Percentiles rank a stretch among this genome's conserved stretches.
Conservation (phyloP, 2,329 filamentous ascomycete species). For the Colletotrichum abscissum region DNA sequence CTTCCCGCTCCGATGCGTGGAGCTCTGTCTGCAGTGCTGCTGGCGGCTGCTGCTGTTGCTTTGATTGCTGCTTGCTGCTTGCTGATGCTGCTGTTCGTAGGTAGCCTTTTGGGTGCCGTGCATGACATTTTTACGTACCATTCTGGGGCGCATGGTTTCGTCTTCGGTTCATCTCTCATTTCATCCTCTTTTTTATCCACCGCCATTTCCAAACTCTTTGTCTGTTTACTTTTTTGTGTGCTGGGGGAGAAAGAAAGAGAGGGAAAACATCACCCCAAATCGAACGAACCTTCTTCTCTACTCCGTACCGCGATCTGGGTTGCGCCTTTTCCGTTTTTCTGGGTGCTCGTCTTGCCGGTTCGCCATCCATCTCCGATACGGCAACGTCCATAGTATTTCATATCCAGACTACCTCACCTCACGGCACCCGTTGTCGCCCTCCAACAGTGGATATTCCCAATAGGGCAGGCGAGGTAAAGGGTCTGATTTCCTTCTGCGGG, state of each 20-base stretch:
- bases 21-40: not conserved
- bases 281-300: not conserved
- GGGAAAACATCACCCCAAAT: not conserved
- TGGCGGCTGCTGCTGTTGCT: not conserved
- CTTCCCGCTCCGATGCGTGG: constrained; percentile 22
- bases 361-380: not conserved
- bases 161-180: not conserved
- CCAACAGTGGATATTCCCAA: not conserved
- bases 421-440: not conserved
- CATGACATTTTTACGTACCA: constrained; percentile 5
- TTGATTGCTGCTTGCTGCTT: not conserved
- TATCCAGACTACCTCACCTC: not conserved
- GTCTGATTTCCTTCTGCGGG: not conserved
- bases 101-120: not conserved
- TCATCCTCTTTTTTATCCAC: not conserved
- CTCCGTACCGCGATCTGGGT: not conserved
- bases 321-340: not conserved
- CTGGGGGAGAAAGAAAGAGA: no score
- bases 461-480: not conserved
- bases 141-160: not conserved
- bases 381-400: not conserved
- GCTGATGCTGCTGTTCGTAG: not conserved
- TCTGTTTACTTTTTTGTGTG: not conserved
- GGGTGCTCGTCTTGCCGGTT: not conserved
- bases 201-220: not conserved